A percentile compares a stretch with the other conserved stretches of the same genome.
These are phyloP conservation scores for Ophioceras dolichostomum DNA, from an alignment of 2,329 filamentous ascomycete genomes.

Conservation along the genomic window DNA sequence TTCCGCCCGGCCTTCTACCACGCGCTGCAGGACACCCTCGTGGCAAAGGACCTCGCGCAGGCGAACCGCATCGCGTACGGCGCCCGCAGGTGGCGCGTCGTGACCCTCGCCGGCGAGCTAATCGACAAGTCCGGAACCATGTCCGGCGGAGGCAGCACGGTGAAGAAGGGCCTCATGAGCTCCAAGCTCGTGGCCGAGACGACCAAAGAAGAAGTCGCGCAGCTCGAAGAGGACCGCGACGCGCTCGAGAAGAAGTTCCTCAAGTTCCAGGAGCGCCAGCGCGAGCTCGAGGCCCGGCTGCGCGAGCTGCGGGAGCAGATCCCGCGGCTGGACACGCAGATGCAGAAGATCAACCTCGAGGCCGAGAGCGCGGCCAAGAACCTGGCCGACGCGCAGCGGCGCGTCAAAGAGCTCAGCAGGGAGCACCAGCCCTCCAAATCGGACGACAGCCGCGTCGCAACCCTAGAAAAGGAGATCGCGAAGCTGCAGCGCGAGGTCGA, in stretches of 20 bases:
- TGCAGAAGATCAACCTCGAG: conserved; percentile 84
- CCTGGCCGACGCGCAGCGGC: conserved; percentile 69
- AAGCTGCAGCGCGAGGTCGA: conserved; percentile 67
- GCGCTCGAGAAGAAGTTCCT: conserved; percentile 71
- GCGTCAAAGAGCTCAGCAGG: conserved; percentile 71
- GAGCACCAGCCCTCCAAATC: conserved; percentile 72
- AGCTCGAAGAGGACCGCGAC: conserved; percentile 81
- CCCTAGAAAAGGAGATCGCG: conserved; percentile 66
- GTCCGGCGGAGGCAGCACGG: conserved; percentile 88
- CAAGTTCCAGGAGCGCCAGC: conserved; percentile 73
- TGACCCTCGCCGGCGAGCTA: conserved; percentile 86
- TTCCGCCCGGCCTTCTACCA: conserved; percentile 92
- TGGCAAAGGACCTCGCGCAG: conserved; percentile 85
- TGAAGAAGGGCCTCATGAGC: conserved; percentile 91
- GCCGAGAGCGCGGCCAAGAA: conserved; percentile 79
- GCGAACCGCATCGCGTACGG: conserved; percentile 96
- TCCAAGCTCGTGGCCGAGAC: conserved; percentile 85
- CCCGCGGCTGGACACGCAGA: conserved; percentile 74
- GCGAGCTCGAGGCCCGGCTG: conserved; percentile 63
- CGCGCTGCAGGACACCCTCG: conserved; percentile 87
- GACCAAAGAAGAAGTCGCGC: conserved; percentile 75
- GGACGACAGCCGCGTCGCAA: conserved; percentile 62
- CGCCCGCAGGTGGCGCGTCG: conserved; percentile 85
- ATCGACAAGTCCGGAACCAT: conserved; percentile 98
- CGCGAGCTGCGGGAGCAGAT: conserved; percentile 65